Percentiles rank a stretch among this genome's conserved stretches.
Evolutionary conservation across 2,329 filamentous ascomycete species (phyloP).

Genomic region (Trichoderma guizhouense): DNA sequence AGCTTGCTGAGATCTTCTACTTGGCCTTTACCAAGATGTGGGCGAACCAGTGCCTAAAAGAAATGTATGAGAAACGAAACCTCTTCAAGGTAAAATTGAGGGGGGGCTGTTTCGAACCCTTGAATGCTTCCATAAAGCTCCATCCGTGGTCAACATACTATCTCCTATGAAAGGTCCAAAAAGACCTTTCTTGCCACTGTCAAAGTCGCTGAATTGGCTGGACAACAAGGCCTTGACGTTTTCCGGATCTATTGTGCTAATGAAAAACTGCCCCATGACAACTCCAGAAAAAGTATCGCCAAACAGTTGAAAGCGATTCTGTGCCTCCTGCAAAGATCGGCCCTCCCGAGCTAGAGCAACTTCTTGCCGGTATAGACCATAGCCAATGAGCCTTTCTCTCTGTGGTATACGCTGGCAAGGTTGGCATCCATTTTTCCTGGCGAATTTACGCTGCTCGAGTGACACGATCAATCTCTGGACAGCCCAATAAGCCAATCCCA

Average conservation of each 20-base stretch:
- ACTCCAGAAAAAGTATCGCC: background rate
- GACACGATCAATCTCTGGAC: background rate
- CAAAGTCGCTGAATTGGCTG: background rate
- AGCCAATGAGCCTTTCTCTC: background rate
- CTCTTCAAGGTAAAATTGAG: background rate
- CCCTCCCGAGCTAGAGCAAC: background rate
- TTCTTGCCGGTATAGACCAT: background rate
- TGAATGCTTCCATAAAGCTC: background rate
- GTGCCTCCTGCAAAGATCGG: background rate
- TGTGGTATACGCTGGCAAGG: background rate
- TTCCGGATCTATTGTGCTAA: background rate
- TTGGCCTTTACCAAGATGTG: background rate
- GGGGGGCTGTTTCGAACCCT: background rate
- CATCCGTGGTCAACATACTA: conserved; percentile 1
- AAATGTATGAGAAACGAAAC: background rate
- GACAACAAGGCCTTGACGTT: conserved; percentile 10
- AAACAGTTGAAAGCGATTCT: background rate
- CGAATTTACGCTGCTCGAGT: background rate
- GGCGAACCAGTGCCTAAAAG: background rate
- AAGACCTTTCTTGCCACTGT: background rate
- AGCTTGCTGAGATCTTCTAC: background rate
- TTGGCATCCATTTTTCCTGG: background rate
- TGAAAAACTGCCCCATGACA: background rate
- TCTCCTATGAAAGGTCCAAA: background rate
- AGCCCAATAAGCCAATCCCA: background rate